Evolutionary conservation across 2,329 filamentous ascomycete species (phyloP), one percentile per base, ranked within the genome.

Genomic region (Penicillium hesseltinei): DNA sequence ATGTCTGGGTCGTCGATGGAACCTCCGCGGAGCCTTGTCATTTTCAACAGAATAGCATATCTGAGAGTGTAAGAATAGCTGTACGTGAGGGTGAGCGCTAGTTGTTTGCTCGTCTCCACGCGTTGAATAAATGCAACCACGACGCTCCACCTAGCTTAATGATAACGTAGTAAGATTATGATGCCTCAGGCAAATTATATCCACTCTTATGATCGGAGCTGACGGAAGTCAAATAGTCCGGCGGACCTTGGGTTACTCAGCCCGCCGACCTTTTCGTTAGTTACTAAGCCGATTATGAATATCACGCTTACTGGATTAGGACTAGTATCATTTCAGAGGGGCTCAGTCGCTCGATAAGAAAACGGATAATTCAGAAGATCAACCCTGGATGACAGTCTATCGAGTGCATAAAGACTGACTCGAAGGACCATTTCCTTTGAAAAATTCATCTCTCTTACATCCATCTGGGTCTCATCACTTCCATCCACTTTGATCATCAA

Each of bases 1-100:
- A 60, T 56, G 54, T 71, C 68, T 51, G 68, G 66, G 38, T 67
- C 70, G 60, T 69, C 69, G 54, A 71, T 63, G 40, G 73, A 75
- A 68, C 68, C 72, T 70, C 74, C 75, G 64, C 71, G 73, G 68
- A 76, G 70, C 67, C 75, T 74, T 51, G 74, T 77, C 75, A 77
- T 78, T 44, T 66, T 74, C 54, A 61, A 36, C 54, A 42, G 46
- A 47, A 11, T 52, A 57, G 61, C 73, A 75, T 75, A 51, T 62
- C 70, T 67, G 36, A 46, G 2, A 51, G 49, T 35, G 23, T 51
- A 33, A 27, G 5, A 36, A 54, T 21, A 27, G 35, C n/a, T 31
- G 35, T 46, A 46, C 27, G 49, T 4, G 29, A 21, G 5, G 6
- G 23, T 36, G n/a, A 17, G 10, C 23, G 35, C 25, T 31, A 49